phyloP scores from a whole-genome alignment of 345 rosid genomes.

The Sisymbrium altissimum region DNA sequence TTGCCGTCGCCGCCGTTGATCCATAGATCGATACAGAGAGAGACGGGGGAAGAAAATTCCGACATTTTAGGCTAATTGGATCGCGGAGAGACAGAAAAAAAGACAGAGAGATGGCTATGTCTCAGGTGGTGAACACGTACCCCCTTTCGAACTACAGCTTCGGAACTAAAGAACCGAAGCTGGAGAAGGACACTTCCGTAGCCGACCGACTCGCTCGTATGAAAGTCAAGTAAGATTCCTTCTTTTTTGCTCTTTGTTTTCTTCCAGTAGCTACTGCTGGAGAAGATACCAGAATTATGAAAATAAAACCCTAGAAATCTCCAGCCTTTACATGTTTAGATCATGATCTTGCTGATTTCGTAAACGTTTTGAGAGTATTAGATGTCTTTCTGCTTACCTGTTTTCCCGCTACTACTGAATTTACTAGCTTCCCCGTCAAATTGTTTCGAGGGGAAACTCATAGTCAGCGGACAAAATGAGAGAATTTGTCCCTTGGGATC shows the following conservation, averaged over 20 bases:
- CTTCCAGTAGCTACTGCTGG: background rate
- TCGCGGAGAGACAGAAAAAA: background rate
- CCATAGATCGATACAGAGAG: background rate
- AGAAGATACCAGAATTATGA: slow-evolving; percentile 5
- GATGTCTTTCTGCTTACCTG: background rate
- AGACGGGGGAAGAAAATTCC: background rate
- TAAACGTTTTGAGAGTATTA: background rate
- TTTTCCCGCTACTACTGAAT: background rate
- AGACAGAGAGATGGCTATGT: slow-evolving; percentile 53
- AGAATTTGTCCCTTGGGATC: background rate
- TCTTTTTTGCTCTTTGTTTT: background rate
- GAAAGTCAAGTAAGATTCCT: slow-evolving; percentile 74
- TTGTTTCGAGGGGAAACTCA: background rate
- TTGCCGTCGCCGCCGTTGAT: slow-evolving; percentile 12
- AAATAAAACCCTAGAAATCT: slow-evolving; percentile 49
- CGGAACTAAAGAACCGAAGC: slow-evolving; percentile 94
- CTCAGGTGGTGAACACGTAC: slow-evolving; percentile 82
- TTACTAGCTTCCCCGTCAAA: background rate
- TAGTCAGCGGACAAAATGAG: background rate
- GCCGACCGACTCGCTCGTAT: slow-evolving; percentile 98
- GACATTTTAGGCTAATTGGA: background rate
- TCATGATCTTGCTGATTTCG: slow-evolving; percentile 9
- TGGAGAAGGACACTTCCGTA: slow-evolving; percentile 93
- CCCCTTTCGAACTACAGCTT: slow-evolving; percentile 94
- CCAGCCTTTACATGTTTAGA: background rate